Base-by-base conservation (phyloP, 176 grass and related monocot species). In the Bromus sterilis region DNA sequence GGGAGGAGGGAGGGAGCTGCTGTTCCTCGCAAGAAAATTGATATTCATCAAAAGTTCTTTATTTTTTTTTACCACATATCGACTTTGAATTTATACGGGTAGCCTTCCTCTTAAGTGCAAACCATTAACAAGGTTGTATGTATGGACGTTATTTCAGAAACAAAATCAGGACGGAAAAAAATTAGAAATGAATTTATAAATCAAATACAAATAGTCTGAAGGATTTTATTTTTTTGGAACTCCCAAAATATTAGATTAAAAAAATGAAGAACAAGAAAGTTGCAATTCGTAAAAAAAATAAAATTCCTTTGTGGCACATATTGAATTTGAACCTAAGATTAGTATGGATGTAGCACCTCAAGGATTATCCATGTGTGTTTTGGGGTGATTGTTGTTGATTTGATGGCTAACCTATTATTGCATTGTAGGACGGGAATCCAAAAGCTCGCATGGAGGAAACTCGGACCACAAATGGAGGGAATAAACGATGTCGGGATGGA, bases 401-500 rank as follows among this genome's bases (percentile, higher is more conserved):
- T 75, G 32, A 51, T 63, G 28, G 55, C 83, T 78, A 56, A 58
- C 33, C 37, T n/a, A n/a, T 21, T 81, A 15, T 55, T 67, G 59
- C 24, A 34, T 81, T 91, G 81, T 84, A 97, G 94, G 86, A 85
- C 81, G 73, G 71, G 85, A 87, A 86, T 85, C 51, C 30, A 68
- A 72, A 79, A 76, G 68, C 86, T 13, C 60, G 11, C 37, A 55
- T 75, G 68, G 80, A 78, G 65, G 40, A 61, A 67, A 85, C 74
- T 41, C 74, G 64, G 78, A 34, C 36, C 37, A 75, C 62, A 77
- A 77, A 87, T 89, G 87, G 71, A 55, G 62, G 33, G 29, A 82
- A 68, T 26, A 82, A 83, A 53, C 80, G 53, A 13, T 74, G 13
- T 20, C 58, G 31, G 55, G 75, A 86, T 86, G 69, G 69, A 53